Percentiles rank a stretch among this genome's conserved stretches.
Conservation (phyloP, 331 rosid genomes). For the Cydonia oblonga region DNA sequence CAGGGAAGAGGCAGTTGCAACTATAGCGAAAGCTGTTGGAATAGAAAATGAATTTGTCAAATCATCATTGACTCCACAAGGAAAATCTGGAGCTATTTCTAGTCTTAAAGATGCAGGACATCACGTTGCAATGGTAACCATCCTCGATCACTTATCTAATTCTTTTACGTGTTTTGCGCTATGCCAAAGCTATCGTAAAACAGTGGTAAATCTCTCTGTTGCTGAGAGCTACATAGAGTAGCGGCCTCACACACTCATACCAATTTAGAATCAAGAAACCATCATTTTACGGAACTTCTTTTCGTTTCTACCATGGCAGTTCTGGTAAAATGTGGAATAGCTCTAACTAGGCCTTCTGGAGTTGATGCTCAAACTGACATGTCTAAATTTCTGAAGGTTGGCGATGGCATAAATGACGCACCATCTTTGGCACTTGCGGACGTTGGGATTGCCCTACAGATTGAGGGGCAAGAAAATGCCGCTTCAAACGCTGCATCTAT, state of each 20-base stretch:
- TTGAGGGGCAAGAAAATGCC: constrained; percentile 85
- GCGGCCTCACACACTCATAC: no score
- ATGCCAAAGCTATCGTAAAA: neutral
- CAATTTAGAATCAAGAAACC: no score
- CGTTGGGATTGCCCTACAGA: constrained; percentile 90
- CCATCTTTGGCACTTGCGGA: constrained; percentile 94
- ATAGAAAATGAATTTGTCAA: constrained; percentile 52
- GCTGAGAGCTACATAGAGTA: neutral
- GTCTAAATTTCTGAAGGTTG: constrained; percentile 46
- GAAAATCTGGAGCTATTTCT: constrained; percentile 64
- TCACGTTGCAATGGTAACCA: constrained; percentile 83
- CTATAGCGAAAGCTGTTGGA: constrained; percentile 72
- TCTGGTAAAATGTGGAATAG: no score
- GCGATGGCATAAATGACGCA: constrained; percentile 98
- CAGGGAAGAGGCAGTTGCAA: constrained; percentile 99
- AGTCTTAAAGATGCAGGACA: constrained; percentile 76
- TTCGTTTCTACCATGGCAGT: no score
- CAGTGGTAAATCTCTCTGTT: neutral
- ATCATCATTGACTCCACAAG: constrained; percentile 80
- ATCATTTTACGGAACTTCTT: no score
- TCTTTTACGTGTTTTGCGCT: neutral
- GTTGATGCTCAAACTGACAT: neutral
- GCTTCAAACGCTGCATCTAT: constrained; percentile 96
- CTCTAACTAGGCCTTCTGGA: neutral
- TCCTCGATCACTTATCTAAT: neutral